Base-by-base conservation (phyloP, 139 green algal genomes). In the Closterium sp. region DNA sequence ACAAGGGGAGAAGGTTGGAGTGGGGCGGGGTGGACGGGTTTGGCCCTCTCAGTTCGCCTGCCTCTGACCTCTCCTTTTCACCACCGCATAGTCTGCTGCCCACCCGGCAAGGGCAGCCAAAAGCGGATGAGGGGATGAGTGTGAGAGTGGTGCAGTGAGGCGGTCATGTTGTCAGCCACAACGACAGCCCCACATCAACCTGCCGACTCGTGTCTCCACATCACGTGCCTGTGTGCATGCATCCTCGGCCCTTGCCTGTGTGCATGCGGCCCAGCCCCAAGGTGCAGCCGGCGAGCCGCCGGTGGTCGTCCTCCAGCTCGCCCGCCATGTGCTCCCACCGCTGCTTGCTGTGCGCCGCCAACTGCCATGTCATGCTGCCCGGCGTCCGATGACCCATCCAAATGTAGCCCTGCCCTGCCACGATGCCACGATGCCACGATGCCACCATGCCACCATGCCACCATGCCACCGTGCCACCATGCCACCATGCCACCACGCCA, bases 331-430 rank as follows among this genome's bases (percentile, higher is more conserved):
- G 84, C 84, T 92, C 90, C 90, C 90, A 92, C 25, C 91, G 84
- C 32, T 31, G 21, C 84, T 92, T 92, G 28, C 90, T 36, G 33
- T 87, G 33, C 16, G 10, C 23, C n/a, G 90, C 90, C 16, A 92
- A 32, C 33, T 84, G 33, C 90, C 90, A 92, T 35, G 23, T 87
- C 25, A 87, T 19, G 12, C 21, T 25, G 31, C 55, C 55, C 19
- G 90, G 90, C 25, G 31, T 25, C 28, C 90, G 84, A 34, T 92
- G 84, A 16, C 23, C 90, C 84, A 92, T 81, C 90, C 90, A 92
- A 3, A 92, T 92, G 84, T 92, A 92, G 90, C 90, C 90, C 84
- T 92, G 90, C 84, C 90, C 90, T 92, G 84, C 90, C 38, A 38
- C 3, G 38, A 91, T 30, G 32, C 38, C 55, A 55, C 4, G 4